Conservation (phyloP, 2,329 filamentous ascomycete genomes). For the Penicillium sp. region DNA sequence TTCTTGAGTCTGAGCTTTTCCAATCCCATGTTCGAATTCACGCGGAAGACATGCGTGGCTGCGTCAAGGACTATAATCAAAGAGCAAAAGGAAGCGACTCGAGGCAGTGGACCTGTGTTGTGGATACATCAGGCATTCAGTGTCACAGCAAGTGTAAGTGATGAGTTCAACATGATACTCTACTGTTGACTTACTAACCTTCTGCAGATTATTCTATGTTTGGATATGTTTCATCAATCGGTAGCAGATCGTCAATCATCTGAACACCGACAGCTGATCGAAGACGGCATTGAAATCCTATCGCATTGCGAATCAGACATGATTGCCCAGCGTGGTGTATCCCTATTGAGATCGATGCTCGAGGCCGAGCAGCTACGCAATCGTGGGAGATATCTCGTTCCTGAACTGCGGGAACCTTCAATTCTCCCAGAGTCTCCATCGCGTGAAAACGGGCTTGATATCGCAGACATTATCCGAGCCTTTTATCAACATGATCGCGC, state of each 20-base stretch:
- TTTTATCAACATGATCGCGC: slow-evolving; percentile 16
- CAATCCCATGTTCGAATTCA: slow-evolving; percentile 44
- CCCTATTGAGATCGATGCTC: slow-evolving; percentile 15
- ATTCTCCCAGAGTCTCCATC: neutral
- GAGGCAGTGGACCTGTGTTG: slow-evolving; percentile 41
- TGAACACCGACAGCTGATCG: slow-evolving; percentile 20
- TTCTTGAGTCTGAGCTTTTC: slow-evolving; percentile 46
- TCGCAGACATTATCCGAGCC: slow-evolving; percentile 17
- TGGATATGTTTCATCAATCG: slow-evolving; percentile 40
- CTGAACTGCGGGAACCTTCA: neutral
- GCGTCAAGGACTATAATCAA: slow-evolving; percentile 45
- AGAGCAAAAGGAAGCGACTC: slow-evolving; percentile 34
- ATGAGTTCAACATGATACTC: neutral
- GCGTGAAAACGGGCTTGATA: slow-evolving; percentile 6
- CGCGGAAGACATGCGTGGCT: slow-evolving; percentile 43
- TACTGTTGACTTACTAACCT: neutral
- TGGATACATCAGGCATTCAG: slow-evolving; percentile 47
- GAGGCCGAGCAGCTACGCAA: slow-evolving; percentile 7
- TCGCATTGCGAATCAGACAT: slow-evolving; percentile 23
- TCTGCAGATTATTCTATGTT: slow-evolving; percentile 35
- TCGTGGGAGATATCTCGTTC: neutral
- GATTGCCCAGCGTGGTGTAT: slow-evolving; percentile 26
- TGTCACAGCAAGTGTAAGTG: slow-evolving; percentile 37
- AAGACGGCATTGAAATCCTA: slow-evolving; percentile 22
- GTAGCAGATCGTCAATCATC: slow-evolving; percentile 15